phyloP scores from a whole-genome alignment of 208 protist species.

The Phytomonas francai region DNA sequence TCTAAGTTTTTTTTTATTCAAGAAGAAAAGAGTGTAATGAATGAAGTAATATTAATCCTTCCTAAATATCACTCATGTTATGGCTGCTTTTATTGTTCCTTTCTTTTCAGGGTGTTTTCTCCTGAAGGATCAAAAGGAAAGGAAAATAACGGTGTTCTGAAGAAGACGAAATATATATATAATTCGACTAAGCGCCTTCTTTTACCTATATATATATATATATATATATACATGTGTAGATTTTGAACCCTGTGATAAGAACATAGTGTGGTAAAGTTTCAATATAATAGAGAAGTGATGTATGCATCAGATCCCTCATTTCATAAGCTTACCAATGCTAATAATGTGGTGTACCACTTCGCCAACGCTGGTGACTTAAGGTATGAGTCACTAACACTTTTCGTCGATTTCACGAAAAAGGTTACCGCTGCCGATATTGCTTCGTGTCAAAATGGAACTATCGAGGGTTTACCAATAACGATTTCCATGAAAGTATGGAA shows the following conservation, averaged over 20 bases:
- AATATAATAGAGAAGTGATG: neutral
- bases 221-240: conserved; percentile 1
- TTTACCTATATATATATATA: conserved; percentile 1
- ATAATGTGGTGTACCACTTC: conserved; percentile 4
- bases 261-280: neutral
- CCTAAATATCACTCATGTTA: neutral
- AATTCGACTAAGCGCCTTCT: neutral
- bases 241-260: neutral
- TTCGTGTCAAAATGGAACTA: neutral
- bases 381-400: conserved; percentile 3
- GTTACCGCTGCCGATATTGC: neutral
- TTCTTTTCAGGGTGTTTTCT: neutral
- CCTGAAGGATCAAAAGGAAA: conserved; percentile 2
- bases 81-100: neutral
- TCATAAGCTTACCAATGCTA: neutral
- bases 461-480: neutral
- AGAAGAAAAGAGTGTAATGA: neutral
- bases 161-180: neutral
- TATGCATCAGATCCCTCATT: neutral
- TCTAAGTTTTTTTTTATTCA: neutral
- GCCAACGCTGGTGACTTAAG: neutral
- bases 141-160: neutral
- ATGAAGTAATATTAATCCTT: neutral
- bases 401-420: neutral
- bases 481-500: neutral